Base-by-base conservation (phyloP, 2,329 filamentous ascomycete species). In the Hymenoscyphus fraxineus region DNA sequence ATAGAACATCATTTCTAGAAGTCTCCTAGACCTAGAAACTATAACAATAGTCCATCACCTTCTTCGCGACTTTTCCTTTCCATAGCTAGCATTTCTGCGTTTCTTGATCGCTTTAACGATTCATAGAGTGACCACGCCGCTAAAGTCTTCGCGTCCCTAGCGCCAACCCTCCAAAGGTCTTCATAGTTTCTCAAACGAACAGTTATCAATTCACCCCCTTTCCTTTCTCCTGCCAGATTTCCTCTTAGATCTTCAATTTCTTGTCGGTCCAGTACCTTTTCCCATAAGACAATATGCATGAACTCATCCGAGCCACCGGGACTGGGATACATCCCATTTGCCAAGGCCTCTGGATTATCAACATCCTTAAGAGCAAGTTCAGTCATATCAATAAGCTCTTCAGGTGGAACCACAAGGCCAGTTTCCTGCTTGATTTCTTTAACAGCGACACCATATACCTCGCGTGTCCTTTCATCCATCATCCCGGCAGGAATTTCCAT, bases 371-470 rank as follows among this genome's bases (percentile, higher is more conserved):
- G 70, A 0, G 80, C 81, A 58, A 85, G 70, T 6, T 85, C 80
- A 65, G 80, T 85, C 58, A 87, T 70, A 61, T 79, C 81, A 2
- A 70, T 76, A 44, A 87, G 72, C 63, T 85, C 78, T 5, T 47
- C 22, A 6, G 80, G 78, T 13, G 75, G 72, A 31, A 87, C 84
- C 59, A 76, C 78, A 6, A 64, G 40, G 3, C 82, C 84, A 2
- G 85, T 77, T 74, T 87, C 85, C 76, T 87, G 84, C 65, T 82
- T 66, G 9, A 87, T 83, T 76, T 87, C 85, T 68, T 78, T 80
- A 1, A 84, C 84, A 3, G 84, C 85, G 0, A 80, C 78, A 44
- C 84, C 84, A 9, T 15, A 31, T n/a, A 62, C 19, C 39, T 39
- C 79, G 1, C 81, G 82, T 61, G 80, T 79, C 31, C 51, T 19